phyloP scores from a whole-genome alignment of 1,284 basidiomycete genomes.

The Heterobasidion irregulare region DNA sequence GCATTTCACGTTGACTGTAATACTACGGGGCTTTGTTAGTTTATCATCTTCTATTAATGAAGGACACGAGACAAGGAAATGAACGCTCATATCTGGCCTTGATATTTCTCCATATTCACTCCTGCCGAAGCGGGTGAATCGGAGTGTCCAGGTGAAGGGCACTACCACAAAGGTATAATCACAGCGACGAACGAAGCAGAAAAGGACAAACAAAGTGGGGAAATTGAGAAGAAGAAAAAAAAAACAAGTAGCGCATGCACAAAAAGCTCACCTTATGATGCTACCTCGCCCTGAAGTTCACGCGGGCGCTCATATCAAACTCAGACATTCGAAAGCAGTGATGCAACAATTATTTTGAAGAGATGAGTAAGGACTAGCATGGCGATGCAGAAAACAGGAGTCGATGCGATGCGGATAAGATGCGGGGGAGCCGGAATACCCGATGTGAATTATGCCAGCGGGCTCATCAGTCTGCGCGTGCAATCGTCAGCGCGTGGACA shows the following conservation, averaged over 20 bases:
- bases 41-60: neutral
- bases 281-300: neutral
- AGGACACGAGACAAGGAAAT: neutral
- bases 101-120: slow-evolving; percentile 9
- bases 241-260: neutral
- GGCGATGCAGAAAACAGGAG: neutral
- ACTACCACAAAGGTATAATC: slow-evolving; percentile 70
- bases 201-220: neutral
- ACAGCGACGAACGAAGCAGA: slow-evolving; percentile 17
- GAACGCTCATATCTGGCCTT: slow-evolving; percentile 23
- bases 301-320: no score
- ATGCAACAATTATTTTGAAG: neutral
- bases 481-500: slow-evolving; percentile 3
- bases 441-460: slow-evolving; percentile 56
- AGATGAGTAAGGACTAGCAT: slow-evolving; percentile 1
- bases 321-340: neutral
- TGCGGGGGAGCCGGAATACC: slow-evolving; percentile 12
- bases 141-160: slow-evolving; percentile 12
- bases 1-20: no score
- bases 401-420: slow-evolving; percentile 11
- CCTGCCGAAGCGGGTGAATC: slow-evolving; percentile 7
- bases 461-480: slow-evolving; percentile 70
- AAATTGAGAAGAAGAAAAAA: no score
- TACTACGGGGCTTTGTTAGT: no score
- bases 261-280: slow-evolving; percentile 20